A percentile compares a stretch with the other conserved stretches of the same genome.
Evolutionary conservation across 192 early-diverging fungal species (phyloP).

Genomic region (Entomortierella beljakovae): DNA sequence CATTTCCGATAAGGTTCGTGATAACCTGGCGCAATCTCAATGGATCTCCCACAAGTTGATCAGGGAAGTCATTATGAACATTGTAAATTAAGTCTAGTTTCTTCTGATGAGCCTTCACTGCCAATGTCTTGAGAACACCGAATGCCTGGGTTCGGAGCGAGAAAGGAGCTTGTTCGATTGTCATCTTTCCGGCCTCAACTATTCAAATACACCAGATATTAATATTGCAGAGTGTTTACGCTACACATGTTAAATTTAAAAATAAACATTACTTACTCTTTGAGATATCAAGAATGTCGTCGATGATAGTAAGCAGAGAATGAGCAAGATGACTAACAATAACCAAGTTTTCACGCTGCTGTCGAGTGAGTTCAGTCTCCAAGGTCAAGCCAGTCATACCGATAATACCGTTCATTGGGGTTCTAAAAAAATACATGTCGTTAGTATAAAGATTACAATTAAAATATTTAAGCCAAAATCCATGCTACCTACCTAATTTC

Average conservation of each 20-base stretch:
- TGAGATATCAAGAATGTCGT: slow-evolving; percentile 88
- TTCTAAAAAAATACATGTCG: slow-evolving; percentile 54
- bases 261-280: slow-evolving; percentile 68
- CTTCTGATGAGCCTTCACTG: slow-evolving; percentile 81
- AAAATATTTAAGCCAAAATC: background rate
- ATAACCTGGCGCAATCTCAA: slow-evolving; percentile 82
- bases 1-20: slow-evolving; percentile 86
- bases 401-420: slow-evolving; percentile 88
- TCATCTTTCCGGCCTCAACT: slow-evolving; percentile 88
- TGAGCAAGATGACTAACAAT: slow-evolving; percentile 80
- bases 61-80: slow-evolving; percentile 76
- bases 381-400: slow-evolving; percentile 80
- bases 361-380: slow-evolving; percentile 81
- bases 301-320: slow-evolving; percentile 80
- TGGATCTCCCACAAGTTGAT: slow-evolving; percentile 80
- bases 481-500: slow-evolving; percentile 33
- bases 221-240: background rate
- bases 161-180: slow-evolving; percentile 79
- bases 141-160: slow-evolving; percentile 71
- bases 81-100: slow-evolving; percentile 73
- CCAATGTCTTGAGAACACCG: slow-evolving; percentile 77
- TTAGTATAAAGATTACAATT: background rate
- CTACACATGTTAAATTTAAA: background rate
- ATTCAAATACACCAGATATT: background rate
- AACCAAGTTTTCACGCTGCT: slow-evolving; percentile 85